These are phyloP conservation scores for Akanthomyces uredinophilus DNA, from an alignment of 2,329 filamentous ascomycete species.

Conservation along the genomic window DNA sequence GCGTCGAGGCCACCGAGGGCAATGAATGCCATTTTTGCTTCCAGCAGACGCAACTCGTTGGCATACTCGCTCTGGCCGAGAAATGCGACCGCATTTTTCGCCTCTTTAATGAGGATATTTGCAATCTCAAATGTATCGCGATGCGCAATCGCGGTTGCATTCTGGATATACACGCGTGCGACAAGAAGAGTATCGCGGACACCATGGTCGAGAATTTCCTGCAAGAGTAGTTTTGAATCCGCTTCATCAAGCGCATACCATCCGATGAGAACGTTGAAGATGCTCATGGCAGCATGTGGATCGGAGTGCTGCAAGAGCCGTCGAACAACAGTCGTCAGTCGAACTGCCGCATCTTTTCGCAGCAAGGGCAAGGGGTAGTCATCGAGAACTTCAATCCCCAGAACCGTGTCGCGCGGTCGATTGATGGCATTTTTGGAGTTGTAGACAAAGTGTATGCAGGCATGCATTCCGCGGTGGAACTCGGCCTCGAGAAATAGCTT, in stretches of 20 bases:
- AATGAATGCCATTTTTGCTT: slow-evolving; percentile 2
- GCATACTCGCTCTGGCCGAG: slow-evolving; percentile 2
- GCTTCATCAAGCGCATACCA: not conserved
- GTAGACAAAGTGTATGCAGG: not conserved
- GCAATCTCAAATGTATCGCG: not conserved
- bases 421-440: not conserved
- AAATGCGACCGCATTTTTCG: not conserved
- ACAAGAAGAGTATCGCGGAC: not conserved
- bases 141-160: not conserved
- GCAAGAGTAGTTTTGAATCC: not conserved
- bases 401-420: not conserved
- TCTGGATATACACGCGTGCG: not conserved
- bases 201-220: not conserved
- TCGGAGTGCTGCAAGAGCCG: not conserved
- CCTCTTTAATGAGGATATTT: not conserved
- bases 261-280: not conserved
- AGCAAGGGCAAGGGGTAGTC: not conserved
- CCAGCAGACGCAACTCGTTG: not conserved
- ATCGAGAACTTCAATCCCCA: not conserved
- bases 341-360: not conserved
- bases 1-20: not conserved
- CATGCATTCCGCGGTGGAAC: slow-evolving; percentile 7
- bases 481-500: slow-evolving; percentile 1
- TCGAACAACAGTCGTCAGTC: not conserved
- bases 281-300: not conserved